These are phyloP conservation scores for Sutorius eximius DNA, from an alignment of 1,284 basidiomycete species.

Conservation along the genomic window DNA sequence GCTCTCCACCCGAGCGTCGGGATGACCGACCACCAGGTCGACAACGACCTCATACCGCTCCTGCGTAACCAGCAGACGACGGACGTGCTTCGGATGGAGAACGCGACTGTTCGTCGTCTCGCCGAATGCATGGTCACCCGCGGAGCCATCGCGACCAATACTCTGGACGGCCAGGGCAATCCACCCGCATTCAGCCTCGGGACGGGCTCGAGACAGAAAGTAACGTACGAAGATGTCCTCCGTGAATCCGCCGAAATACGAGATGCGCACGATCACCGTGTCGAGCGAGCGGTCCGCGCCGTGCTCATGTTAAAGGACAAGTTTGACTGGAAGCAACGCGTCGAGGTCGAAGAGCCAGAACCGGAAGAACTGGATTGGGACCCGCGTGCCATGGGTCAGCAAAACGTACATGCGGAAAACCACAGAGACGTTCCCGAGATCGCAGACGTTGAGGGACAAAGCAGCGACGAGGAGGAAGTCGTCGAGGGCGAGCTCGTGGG, in stretches of 20 bases:
- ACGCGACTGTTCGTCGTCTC: slow-evolving; percentile 64
- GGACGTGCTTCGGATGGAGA: slow-evolving; percentile 67
- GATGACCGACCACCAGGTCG: slow-evolving; percentile 64
- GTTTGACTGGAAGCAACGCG: slow-evolving; percentile 75
- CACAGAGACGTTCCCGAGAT: slow-evolving; percentile 37
- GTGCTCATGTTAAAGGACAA: slow-evolving; percentile 71
- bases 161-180: slow-evolving; percentile 23
- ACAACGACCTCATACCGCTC: slow-evolving; percentile 68
- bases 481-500: slow-evolving; percentile 36
- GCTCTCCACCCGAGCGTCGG: slow-evolving; percentile 59
- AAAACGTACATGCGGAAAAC: slow-evolving; percentile 17
- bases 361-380: slow-evolving; percentile 74
- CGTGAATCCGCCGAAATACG: slow-evolving; percentile 65
- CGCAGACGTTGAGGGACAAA: slow-evolving; percentile 40
- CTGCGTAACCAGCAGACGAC: slow-evolving; percentile 75
- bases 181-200: slow-evolving; percentile 10
- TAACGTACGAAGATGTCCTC: slow-evolving; percentile 49
- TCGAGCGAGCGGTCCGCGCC: slow-evolving; percentile 69
- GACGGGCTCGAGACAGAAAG: slow-evolving; percentile 19
- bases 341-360: slow-evolving; percentile 70
- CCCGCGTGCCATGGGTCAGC: slow-evolving; percentile 40
- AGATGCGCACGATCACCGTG: slow-evolving; percentile 65
- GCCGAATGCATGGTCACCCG: slow-evolving; percentile 63
- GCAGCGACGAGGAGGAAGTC: slow-evolving; percentile 37
- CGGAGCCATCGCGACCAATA: slow-evolving; percentile 57